Percentiles rank a stretch among this genome's conserved stretches.
Evolutionary conservation across 768 basidiomycete species (phyloP).

Genomic region (Boletus edulis): DNA sequence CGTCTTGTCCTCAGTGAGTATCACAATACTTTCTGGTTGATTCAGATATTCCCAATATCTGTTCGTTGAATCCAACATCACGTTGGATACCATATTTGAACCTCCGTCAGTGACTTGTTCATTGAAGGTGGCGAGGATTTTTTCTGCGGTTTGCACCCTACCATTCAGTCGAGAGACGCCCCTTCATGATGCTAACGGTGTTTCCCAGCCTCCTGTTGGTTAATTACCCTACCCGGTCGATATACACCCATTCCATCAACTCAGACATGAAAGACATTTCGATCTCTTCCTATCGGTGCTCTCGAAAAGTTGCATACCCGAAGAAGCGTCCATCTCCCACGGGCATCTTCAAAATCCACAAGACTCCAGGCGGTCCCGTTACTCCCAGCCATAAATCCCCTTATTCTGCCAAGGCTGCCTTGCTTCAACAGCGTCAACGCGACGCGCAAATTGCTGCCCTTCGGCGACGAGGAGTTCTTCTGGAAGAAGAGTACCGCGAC

Average conservation of each 20-base stretch:
- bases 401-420: conserved; percentile 58
- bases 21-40: conserved; percentile 1
- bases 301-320: conserved; percentile 68
- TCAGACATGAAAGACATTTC: conserved; percentile 79
- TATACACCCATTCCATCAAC: conserved; percentile 25
- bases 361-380: conserved; percentile 47
- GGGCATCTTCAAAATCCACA: conserved; percentile 69
- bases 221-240: conserved; percentile 41
- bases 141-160: not conserved
- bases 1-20: conserved; percentile 38
- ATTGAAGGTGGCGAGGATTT: not conserved
- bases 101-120: conserved; percentile 8
- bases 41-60: not conserved
- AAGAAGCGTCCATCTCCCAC: conserved; percentile 85
- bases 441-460: conserved; percentile 67
- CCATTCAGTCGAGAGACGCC: not conserved
- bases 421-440: conserved; percentile 64
- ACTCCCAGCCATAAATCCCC: conserved; percentile 59
- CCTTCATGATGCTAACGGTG: conserved; percentile 17
- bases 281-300: conserved; percentile 52
- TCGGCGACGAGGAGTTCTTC: conserved; percentile 68
- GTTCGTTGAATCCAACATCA: not conserved
- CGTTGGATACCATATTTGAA: conserved; percentile 14
- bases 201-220: conserved; percentile 42
- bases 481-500: conserved; percentile 94